phyloP scores from a whole-genome alignment of 805 yeast species.

The Lachancea kluyveri region DNA sequence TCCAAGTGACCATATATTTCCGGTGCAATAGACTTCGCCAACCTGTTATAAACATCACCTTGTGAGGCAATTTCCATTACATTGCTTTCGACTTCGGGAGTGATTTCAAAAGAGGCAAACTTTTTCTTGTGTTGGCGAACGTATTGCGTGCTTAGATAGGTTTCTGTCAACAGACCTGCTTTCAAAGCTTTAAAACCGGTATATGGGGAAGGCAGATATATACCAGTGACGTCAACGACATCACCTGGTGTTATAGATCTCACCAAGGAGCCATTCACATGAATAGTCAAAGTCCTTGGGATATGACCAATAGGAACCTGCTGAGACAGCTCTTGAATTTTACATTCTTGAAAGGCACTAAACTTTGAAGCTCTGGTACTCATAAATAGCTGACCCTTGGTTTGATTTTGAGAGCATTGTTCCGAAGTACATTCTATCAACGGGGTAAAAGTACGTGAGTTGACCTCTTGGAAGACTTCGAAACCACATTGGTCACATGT shows the following conservation, averaged over 20 bases:
- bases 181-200: constrained; percentile 89
- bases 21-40: constrained; percentile 91
- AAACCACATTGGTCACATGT: constrained; percentile 97
- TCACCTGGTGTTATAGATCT: constrained; percentile 91
- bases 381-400: constrained; percentile 85
- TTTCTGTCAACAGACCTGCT: constrained; percentile 92
- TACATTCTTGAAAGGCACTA: constrained; percentile 90
- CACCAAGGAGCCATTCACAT: constrained; percentile 88
- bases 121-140: constrained; percentile 85
- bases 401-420: constrained; percentile 70
- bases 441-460: constrained; percentile 80
- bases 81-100: constrained; percentile 47
- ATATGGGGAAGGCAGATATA: constrained; percentile 89
- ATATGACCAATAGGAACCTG: constrained; percentile 99
- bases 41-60: constrained; percentile 71
- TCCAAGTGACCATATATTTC: constrained; percentile 94
- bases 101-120: constrained; percentile 59
- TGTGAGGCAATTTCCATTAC: constrained; percentile 48
- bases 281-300: constrained; percentile 80
- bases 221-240: constrained; percentile 86
- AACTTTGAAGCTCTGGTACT: constrained; percentile 95
- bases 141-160: constrained; percentile 83
- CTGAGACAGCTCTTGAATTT: constrained; percentile 87
- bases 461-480: constrained; percentile 94
- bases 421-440: constrained; percentile 77